phyloP scores from a whole-genome alignment of 2,329 filamentous ascomycete genomes.

The Gnomoniopsis smithogilvyi region DNA sequence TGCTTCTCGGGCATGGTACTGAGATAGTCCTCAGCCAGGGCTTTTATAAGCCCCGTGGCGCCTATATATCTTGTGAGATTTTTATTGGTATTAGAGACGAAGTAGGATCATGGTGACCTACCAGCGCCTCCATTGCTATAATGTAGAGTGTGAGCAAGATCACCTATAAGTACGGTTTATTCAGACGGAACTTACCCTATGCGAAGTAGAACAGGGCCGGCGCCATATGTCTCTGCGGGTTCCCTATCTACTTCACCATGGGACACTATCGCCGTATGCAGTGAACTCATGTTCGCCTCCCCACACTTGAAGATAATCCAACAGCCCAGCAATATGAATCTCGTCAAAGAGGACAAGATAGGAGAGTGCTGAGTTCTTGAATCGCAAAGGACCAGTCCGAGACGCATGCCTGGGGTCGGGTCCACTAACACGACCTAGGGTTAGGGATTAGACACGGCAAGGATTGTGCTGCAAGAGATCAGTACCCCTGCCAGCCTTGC shows the following conservation, averaged over 20 bases:
- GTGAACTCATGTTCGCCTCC: background rate
- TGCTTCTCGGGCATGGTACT: slow-evolving; percentile 1
- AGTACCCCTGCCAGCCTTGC: no score
- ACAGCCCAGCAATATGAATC: background rate
- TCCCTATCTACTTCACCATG: slow-evolving; percentile 3
- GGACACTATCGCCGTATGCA: slow-evolving; percentile 2
- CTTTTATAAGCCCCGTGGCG: slow-evolving; percentile 9
- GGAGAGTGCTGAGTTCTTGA: no score
- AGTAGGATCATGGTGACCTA: background rate
- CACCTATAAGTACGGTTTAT: no score
- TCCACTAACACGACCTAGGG: no score
- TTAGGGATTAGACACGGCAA: no score
- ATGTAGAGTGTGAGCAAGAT: background rate
- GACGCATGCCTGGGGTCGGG: no score
- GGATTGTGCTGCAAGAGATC: no score
- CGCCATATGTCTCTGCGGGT: background rate
- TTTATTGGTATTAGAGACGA: background rate
- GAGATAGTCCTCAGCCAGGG: slow-evolving; percentile 13
- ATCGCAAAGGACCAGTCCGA: no score
- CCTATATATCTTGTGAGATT: background rate
- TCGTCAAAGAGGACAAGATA: background rate
- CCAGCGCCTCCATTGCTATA: slow-evolving; percentile 6
- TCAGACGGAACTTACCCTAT: background rate
- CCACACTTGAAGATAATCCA: background rate
- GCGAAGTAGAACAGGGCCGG: slow-evolving; percentile 5